phyloP scores from a whole-genome alignment of 768 basidiomycete genomes.

The Scleroderma citrinum region DNA sequence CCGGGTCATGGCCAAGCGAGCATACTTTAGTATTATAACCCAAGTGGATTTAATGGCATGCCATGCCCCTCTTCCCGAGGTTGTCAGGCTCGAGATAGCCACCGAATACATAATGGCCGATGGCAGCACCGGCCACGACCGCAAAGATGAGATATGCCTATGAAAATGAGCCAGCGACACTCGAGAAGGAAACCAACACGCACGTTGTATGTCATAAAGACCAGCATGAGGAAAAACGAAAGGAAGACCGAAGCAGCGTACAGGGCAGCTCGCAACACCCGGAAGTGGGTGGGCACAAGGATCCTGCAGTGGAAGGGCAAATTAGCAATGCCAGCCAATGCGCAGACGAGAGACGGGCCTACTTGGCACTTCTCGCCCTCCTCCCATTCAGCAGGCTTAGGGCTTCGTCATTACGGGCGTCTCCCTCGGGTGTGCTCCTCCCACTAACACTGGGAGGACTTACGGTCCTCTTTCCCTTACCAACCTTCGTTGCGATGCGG shows the following conservation, averaged over 20 bases:
- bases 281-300: slow-evolving; percentile 43
- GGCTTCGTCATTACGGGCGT: slow-evolving; percentile 38
- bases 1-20: too few relatives aligned
- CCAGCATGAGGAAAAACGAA: slow-evolving; percentile 89
- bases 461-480: slow-evolving; percentile 44
- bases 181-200: slow-evolving; percentile 21
- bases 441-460: slow-evolving; percentile 29
- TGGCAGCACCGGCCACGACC: slow-evolving; percentile 73
- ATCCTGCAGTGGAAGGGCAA: slow-evolving; percentile 35
- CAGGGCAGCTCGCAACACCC: slow-evolving; percentile 55
- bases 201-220: slow-evolving; percentile 97
- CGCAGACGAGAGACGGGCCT: slow-evolving; percentile 17
- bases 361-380: slow-evolving; percentile 40
- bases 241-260: slow-evolving; percentile 76
- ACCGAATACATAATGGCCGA: slow-evolving; percentile 79
- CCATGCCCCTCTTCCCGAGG: slow-evolving; percentile 54
- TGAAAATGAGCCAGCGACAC: background rate
- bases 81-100: slow-evolving; percentile 55
- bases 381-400: slow-evolving; percentile 47
- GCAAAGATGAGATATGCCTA: slow-evolving; percentile 85
- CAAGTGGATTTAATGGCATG: slow-evolving; percentile 81
- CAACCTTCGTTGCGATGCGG: slow-evolving; percentile 46
- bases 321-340: background rate
- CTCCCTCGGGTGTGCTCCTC: slow-evolving; percentile 34
- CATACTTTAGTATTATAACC: too few relatives aligned